Evolutionary conservation across 2,329 filamentous ascomycete genomes (phyloP), one percentile per base, ranked within the genome.

Genomic region (Claviceps purpurea): DNA sequence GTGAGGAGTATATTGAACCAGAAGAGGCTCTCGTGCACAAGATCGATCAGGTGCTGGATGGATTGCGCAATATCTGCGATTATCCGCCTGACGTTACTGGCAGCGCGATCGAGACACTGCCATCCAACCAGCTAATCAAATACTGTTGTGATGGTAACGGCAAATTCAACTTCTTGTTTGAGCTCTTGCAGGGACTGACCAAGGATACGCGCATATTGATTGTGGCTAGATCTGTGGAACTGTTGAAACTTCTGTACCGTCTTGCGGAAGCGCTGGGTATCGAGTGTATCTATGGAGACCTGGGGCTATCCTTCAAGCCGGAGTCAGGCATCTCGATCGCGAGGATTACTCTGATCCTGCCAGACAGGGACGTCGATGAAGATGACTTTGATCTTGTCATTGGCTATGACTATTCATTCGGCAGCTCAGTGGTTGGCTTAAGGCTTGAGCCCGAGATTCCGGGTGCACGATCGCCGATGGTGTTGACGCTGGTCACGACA

Each of bases 81-180:
- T 73, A 79, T 41, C 79, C 78, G 4, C 73, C 74, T 4, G 73
- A 77, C 39, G 64, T 74, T 41, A 65, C 75, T 24, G 72, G 72
- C n/a, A 66, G 75, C 7, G 60, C 64, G 2, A 59, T 71, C 13
- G 65, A 66, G 24, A 56, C 58, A 3, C 54, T 78, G 52, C 62
- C 69, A 2, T 59, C 70, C 7, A 60, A 63, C 4, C 69, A 73
- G 22, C 66, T 71, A 50, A 73, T 73, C 57, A 81, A 74, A 59
- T 77, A 79, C 56, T 72, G 74, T 1, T 70, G 74, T 52, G 74
- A 74, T 50, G 74, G 77, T 10, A 83, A 80, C 61, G 67, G 76
- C 51, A 84, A 84, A 57, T 79, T 77, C 57, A 73, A 71, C 37
- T 84, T 84, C 57, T 58, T 82, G 5, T 74, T 71, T 45, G 77